These are phyloP conservation scores for Syzygium jambos DNA, from an alignment of 345 rosid genomes.

Conservation along the genomic window DNA sequence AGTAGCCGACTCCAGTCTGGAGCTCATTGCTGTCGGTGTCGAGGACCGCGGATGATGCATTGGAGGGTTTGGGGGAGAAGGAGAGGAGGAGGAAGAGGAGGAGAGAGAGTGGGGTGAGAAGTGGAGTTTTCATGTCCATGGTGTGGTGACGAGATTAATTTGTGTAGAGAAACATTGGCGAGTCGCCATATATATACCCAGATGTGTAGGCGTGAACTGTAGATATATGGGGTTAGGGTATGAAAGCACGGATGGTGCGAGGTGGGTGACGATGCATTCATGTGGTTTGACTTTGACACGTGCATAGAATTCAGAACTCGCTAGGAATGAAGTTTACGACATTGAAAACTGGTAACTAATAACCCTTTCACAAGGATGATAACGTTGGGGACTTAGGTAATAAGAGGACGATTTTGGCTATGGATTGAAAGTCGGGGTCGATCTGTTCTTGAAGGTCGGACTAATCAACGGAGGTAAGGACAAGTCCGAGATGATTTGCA, in stretches of 20 bases:
- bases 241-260: not conserved
- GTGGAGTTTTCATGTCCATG: not conserved
- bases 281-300: not conserved
- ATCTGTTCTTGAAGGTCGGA: not conserved
- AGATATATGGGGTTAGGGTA: not conserved
- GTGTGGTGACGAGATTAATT: not conserved
- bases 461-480: not conserved
- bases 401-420: not conserved
- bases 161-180: not conserved
- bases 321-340: not conserved
- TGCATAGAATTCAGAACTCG: not conserved
- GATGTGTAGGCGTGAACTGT: not conserved
- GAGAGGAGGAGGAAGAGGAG: constrained; percentile 8
- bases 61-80: constrained; percentile 4
- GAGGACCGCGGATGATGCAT: constrained; percentile 7
- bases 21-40: constrained; percentile 14
- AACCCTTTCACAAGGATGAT: too few species aligned
- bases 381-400: not conserved
- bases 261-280: not conserved
- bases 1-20: constrained; percentile 9
- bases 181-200: not conserved
- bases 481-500: not conserved
- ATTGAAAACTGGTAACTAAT: too few species aligned
- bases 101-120: not conserved
- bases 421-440: not conserved